Percentiles rank a stretch among this genome's conserved stretches.
phyloP scores from a whole-genome alignment of 306 rosid species.

The Mimosa pudica region DNA sequence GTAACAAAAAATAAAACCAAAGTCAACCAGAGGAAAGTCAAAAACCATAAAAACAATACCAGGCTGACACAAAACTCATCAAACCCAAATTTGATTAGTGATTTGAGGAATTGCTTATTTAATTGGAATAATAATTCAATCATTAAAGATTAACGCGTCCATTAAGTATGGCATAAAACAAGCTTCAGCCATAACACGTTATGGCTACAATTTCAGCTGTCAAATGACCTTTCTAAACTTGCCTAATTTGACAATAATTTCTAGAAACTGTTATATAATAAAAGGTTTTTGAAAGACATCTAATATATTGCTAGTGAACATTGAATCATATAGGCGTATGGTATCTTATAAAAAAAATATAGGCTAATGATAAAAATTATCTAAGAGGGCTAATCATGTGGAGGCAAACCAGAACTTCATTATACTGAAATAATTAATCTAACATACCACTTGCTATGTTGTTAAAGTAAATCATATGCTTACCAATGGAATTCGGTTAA shows the following conservation, averaged over 20 bases:
- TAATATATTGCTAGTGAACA: background rate
- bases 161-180: constrained; percentile 8
- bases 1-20: constrained; percentile 12
- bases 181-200: background rate
- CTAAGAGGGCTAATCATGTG: background rate
- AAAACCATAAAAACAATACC: background rate
- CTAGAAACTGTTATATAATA: background rate
- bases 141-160: background rate
- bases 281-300: background rate
- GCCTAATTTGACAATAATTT: background rate
- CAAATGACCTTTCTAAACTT: constrained; percentile 4
- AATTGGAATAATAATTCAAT: background rate
- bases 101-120: background rate
- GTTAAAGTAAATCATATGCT: constrained; percentile 27
- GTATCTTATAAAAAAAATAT: background rate
- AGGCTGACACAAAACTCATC: background rate
- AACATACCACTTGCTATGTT: background rate
- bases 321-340: background rate
- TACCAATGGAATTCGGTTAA: constrained; percentile 47
- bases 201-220: constrained; percentile 5
- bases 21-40: background rate
- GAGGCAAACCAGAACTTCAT: background rate
- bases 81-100: constrained; percentile 18
- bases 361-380: background rate
- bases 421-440: background rate